Evolutionary conservation across 495 filamentous ascomycete genomes (phyloP), one percentile per base, ranked within the genome.

Genomic region (Trichocladium uniseriatum): DNA sequence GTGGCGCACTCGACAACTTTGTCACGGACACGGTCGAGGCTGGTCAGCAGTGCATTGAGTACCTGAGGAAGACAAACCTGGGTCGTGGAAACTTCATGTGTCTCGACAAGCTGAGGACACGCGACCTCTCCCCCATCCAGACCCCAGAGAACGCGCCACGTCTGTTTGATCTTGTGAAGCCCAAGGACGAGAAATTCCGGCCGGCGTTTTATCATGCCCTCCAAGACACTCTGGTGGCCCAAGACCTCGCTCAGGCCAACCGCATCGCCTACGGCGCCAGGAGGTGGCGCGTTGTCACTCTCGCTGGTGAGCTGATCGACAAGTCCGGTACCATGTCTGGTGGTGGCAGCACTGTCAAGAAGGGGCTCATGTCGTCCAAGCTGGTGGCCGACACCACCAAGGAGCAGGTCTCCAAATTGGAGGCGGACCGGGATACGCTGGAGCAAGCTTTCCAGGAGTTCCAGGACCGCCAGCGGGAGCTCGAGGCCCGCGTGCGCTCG

Each of bases 321-420:
- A 90, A 88, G 55, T 94, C 89, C 2, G 92, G 92, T 70, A 97
- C 92, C 8, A 96, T 98, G 94, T 94, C 86, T 53, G 92, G 92
- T 70, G 92, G 92, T 73, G 92, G 92, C 36, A 89, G 76, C 31
- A 87, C 83, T 31, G 84, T 89, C 32, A 87, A 90, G 48, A 85
- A 81, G 51, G 94, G 94, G 2, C 79, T 83, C 40, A 98, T 98
- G 92, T 96, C 91, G 2, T 90, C 87, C 11, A 97, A 95, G 66
- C 83, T 94, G 36, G 84, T 85, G 10, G 79, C 87, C 6, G 86
- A 94, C 37, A 85, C 79, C 16, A 81, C 81, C 34, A 88, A 87
- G 63, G 92, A 97, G 44, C 86, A 94, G 55, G 88, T 98, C 5
- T 61, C 77, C 38, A 89, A 91, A 61, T 74, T 96, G 7, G 91